These are phyloP conservation scores for Macaranga tanarius DNA, from an alignment of 441 rosid species.

Conservation along the genomic window DNA sequence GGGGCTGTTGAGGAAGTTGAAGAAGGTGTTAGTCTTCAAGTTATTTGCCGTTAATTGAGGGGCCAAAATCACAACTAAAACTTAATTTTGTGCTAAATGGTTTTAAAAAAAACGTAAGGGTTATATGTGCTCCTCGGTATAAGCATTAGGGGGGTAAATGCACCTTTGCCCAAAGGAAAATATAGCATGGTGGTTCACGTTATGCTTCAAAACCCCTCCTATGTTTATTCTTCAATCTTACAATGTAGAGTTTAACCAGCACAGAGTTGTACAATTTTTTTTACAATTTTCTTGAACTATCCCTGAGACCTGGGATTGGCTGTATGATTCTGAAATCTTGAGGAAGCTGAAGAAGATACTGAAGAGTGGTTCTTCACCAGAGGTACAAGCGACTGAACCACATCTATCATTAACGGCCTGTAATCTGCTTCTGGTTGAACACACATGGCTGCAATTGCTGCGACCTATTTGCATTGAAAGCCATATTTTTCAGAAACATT, in stretches of 20 bases:
- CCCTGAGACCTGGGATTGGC: conserved; percentile 31
- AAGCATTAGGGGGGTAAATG: no score
- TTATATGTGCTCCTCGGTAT: no score
- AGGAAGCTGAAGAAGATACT: conserved; percentile 35
- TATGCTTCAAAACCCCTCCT: background rate
- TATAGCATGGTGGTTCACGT: background rate
- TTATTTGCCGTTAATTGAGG: no score
- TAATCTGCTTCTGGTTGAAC: conserved; percentile 89
- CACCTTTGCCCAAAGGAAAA: no score
- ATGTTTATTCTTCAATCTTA: background rate
- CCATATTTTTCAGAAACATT: background rate
- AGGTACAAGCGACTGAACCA: conserved; percentile 86
- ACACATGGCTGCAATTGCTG: conserved; percentile 91
- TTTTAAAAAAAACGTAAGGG: no score
- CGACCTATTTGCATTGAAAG: conserved; percentile 41
- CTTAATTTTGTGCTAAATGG: no score
- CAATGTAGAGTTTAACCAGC: background rate
- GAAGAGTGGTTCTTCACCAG: conserved; percentile 54
- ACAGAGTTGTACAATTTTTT: background rate
- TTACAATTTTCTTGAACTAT: conserved; percentile 7
- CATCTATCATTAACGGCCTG: conserved; percentile 87
- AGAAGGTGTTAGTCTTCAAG: no score
- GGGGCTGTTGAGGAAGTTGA: no score
- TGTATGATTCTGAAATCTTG: conserved; percentile 38
- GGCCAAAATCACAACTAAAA: no score